These are phyloP conservation scores for Sequoia sempervirens DNA, from an alignment of 75 land plant species.

Conservation along the genomic window DNA sequence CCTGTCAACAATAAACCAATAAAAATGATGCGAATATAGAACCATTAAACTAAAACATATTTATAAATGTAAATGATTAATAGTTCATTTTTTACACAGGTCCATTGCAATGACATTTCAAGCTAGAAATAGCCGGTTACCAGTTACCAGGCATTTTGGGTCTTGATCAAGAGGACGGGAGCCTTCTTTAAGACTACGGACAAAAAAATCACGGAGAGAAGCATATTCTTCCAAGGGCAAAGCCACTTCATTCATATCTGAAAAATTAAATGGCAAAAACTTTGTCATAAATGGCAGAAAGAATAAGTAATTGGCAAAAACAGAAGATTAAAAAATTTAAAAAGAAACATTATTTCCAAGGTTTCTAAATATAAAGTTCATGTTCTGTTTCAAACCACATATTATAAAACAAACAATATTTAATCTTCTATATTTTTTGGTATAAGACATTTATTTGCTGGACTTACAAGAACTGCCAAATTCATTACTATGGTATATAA, in stretches of 20 bases:
- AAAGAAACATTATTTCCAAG: neutral
- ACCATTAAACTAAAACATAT: neutral
- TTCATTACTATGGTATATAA: neutral
- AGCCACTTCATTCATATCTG: slow-evolving; percentile 80
- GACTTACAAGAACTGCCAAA: neutral
- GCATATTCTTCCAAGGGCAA: slow-evolving; percentile 79
- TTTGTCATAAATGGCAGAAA: neutral
- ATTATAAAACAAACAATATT: neutral
- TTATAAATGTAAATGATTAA: slow-evolving; percentile 1
- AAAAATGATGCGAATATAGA: neutral
- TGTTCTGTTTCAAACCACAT: neutral
- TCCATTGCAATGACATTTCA: slow-evolving; percentile 3
- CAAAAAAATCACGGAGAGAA: slow-evolving; percentile 80
- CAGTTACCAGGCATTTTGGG: slow-evolving; percentile 85
- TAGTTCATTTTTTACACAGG: neutral
- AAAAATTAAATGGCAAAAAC: neutral
- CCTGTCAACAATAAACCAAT: slow-evolving; percentile 26
- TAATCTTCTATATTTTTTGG: too few relatives aligned
- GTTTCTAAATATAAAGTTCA: neutral
- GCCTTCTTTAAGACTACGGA: slow-evolving; percentile 74
- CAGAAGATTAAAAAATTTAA: neutral
- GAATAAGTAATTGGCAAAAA: neutral
- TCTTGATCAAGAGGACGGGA: slow-evolving; percentile 69
- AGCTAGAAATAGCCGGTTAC: slow-evolving; percentile 37
- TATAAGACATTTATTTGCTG: neutral